Evolutionary conservation across 2,329 filamentous ascomycete species (phyloP).

Genomic region (Fusarium sp.): DNA sequence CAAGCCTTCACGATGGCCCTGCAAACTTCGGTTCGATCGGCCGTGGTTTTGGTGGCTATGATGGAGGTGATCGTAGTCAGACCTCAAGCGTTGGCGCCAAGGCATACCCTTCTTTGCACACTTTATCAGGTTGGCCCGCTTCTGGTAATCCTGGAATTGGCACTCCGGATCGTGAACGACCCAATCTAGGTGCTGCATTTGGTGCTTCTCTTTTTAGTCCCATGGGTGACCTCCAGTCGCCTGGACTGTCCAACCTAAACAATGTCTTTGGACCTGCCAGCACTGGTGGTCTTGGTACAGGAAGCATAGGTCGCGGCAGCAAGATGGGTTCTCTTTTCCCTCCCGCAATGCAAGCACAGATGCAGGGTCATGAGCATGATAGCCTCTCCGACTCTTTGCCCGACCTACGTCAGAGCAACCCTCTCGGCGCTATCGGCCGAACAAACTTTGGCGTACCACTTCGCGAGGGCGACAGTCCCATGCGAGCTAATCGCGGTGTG

Average conservation of each 20-base stretch:
- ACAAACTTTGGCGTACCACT: conserved; percentile 61
- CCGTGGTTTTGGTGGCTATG: conserved; percentile 62
- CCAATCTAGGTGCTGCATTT: conserved; percentile 66
- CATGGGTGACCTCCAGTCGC: conserved; percentile 80
- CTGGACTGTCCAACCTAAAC: conserved; percentile 71
- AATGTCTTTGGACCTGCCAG: conserved; percentile 73
- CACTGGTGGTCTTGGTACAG: conserved; percentile 62
- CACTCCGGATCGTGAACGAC: conserved; percentile 72
- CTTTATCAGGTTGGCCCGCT: conserved; percentile 69
- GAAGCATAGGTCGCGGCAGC: conserved; percentile 77
- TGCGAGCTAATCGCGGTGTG: conserved; percentile 61
- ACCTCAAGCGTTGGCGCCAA: conserved; percentile 88
- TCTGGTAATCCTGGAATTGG: conserved; percentile 65
- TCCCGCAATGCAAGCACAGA: conserved; percentile 87
- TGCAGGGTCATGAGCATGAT: conserved; percentile 77
- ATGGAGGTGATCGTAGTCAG: conserved; percentile 88
- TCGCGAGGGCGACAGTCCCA: conserved; percentile 67
- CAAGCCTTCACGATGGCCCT: conserved; percentile 47
- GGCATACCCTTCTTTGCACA: conserved; percentile 69
- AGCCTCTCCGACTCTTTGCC: conserved; percentile 63
- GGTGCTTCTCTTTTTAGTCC: conserved; percentile 83
- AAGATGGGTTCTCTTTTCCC: conserved; percentile 91
- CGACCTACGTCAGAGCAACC: conserved; percentile 67
- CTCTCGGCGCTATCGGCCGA: conserved; percentile 73
- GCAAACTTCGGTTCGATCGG: conserved; percentile 63